Percentiles rank a stretch among this genome's conserved stretches.
Conservation (phyloP, 2,329 filamentous ascomycete species). For the Metarhizium robertsii region DNA sequence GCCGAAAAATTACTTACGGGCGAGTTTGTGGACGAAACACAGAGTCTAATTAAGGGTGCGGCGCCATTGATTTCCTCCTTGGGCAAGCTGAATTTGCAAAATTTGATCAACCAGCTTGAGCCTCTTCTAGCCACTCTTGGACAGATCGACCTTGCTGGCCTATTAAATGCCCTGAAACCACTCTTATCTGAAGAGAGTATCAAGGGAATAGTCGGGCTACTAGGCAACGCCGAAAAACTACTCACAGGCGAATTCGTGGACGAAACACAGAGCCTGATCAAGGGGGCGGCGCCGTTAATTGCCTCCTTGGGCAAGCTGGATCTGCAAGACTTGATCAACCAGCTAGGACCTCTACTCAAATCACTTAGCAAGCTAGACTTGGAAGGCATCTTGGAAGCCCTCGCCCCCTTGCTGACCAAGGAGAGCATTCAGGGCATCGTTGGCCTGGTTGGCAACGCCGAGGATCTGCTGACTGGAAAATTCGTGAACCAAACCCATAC, state of each 20-base stretch:
- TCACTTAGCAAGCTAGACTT: constrained; percentile 22
- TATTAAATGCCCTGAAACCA: constrained; percentile 17
- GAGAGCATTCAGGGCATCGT: constrained; percentile 23
- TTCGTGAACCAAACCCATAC: constrained; percentile 21
- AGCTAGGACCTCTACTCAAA: constrained; percentile 20
- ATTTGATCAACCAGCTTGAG: constrained; percentile 15
- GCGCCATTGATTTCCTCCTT: constrained; percentile 13
- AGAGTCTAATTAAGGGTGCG: constrained; percentile 18
- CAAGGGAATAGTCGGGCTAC: constrained; percentile 21
- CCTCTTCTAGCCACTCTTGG: constrained; percentile 22
- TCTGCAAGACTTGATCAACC: constrained; percentile 17
- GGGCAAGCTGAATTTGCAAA: constrained; percentile 14
- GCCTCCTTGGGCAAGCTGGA: constrained; percentile 15
- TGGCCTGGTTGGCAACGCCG: constrained; percentile 24
- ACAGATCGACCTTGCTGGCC: constrained; percentile 21
- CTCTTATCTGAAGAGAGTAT: constrained; percentile 19
- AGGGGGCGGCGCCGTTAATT: constrained; percentile 17
- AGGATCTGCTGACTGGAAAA: constrained; percentile 20
- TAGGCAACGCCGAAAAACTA: constrained; percentile 19
- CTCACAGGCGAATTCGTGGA: constrained; percentile 19
- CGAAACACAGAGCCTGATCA: constrained; percentile 18
- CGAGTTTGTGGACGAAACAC: constrained; percentile 19
- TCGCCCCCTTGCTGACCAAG: constrained; percentile 24
- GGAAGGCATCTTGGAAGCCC: constrained; percentile 20
- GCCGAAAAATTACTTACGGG: constrained; percentile 18